Conservation (phyloP, 1,284 basidiomycete species). For the Ustanciosporium gigantosporum region DNA sequence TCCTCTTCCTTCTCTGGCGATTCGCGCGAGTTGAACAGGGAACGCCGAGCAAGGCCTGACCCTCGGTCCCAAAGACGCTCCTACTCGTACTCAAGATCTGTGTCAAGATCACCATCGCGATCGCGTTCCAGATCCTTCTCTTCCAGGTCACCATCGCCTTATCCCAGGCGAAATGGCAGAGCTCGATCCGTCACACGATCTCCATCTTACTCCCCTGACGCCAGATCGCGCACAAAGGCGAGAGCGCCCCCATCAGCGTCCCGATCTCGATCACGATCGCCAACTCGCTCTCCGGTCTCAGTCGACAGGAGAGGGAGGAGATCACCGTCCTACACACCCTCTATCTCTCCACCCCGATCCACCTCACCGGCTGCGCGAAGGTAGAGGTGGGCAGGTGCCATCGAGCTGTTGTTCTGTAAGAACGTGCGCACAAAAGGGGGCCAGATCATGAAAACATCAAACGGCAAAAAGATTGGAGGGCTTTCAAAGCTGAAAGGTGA, state of each 20-base stretch:
- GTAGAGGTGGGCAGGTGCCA: too few relatives aligned
- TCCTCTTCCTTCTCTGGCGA: conserved; percentile 8
- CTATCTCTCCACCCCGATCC: background rate
- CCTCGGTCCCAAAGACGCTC: conserved; percentile 9
- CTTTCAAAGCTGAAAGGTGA: too few relatives aligned
- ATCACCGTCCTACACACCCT: background rate
- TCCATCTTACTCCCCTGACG: too few relatives aligned
- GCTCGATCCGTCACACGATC: background rate
- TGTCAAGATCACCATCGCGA: background rate
- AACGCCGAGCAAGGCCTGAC: conserved; percentile 4
- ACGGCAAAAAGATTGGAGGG: too few relatives aligned
- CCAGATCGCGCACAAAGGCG: background rate
- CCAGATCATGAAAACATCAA: too few relatives aligned
- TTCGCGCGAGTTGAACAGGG: too few relatives aligned
- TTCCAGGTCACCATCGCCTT: conserved; percentile 3
- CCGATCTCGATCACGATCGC: conserved; percentile 12
- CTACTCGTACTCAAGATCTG: conserved; percentile 14
- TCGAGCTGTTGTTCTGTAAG: too few relatives aligned
- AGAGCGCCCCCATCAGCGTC: background rate
- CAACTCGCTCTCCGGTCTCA: conserved; percentile 17
- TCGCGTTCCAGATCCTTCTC: conserved; percentile 3
- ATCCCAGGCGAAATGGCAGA: background rate
- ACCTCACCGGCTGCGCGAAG: background rate
- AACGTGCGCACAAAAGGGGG: too few relatives aligned
- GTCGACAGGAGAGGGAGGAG: background rate